A percentile compares a stretch with the other conserved stretches of the same genome.
phyloP scores from a whole-genome alignment of 2,329 filamentous ascomycete species.

The Sarocladiaceae sp. region DNA sequence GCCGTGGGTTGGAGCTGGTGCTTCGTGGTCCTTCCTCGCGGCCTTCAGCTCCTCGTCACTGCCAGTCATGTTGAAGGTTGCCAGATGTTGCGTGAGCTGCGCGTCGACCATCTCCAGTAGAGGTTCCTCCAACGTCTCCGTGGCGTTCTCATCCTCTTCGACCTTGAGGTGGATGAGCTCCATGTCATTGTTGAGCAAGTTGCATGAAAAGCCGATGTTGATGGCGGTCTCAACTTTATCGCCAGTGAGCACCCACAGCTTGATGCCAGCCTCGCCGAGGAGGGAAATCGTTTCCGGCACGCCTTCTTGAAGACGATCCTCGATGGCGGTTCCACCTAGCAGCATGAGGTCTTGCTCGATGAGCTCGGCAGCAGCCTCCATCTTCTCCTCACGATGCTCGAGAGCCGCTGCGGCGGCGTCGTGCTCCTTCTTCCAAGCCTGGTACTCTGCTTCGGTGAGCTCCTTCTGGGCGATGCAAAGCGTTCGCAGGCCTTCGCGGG shows the following conservation, averaged over 20 bases:
- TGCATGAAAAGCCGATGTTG: conserved; percentile 99
- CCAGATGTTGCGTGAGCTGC: conserved; percentile 68
- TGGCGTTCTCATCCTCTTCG: conserved; percentile 59
- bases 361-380: conserved; percentile 80
- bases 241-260: conserved; percentile 95
- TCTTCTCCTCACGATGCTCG: conserved; percentile 81
- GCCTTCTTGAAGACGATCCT: conserved; percentile 92
- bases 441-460: conserved; percentile 76
- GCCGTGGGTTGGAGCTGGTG: conserved; percentile 82
- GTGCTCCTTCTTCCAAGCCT: conserved; percentile 77
- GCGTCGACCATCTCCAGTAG: conserved; percentile 55
- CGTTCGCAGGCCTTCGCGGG: conserved; percentile 87
- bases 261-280: conserved; percentile 89
- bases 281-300: conserved; percentile 93
- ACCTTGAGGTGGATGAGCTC: conserved; percentile 88
- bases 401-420: conserved; percentile 81
- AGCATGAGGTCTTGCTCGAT: conserved; percentile 88
- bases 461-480: conserved; percentile 86
- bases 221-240: conserved; percentile 99
- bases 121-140: conserved; percentile 35
- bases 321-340: conserved; percentile 90
- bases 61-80: conserved; percentile 71
- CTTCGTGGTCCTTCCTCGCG: conserved; percentile 77
- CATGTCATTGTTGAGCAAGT: conserved; percentile 95
- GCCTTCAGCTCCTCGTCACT: conserved; percentile 76